A percentile compares a stretch with the other conserved stretches of the same genome.
Evolutionary conservation across 1,284 basidiomycete genomes (phyloP).

Genomic region (Ganoderma meredithae): DNA sequence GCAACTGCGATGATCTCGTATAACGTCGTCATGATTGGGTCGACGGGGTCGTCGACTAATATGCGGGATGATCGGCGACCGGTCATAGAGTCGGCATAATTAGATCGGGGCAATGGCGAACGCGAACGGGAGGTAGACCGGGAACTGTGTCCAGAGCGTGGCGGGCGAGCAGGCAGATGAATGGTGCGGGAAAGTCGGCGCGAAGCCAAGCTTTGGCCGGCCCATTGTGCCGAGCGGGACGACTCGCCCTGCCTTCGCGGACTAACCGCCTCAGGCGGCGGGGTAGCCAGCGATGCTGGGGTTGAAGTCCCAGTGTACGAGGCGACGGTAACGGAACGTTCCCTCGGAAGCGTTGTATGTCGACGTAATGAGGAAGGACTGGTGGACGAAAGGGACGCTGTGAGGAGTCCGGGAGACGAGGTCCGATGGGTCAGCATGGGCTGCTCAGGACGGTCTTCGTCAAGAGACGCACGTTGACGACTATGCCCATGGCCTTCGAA

Average conservation of each 20-base stretch:
- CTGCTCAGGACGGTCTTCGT: constrained; percentile 48
- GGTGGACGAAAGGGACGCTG: constrained; percentile 69
- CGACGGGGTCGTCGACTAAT: constrained; percentile 79
- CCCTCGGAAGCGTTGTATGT: constrained; percentile 71
- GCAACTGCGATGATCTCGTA: constrained; percentile 95
- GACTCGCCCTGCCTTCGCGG: constrained; percentile 65
- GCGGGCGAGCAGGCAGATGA: constrained; percentile 74
- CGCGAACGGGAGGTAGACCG: constrained; percentile 95
- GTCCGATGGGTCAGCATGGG: constrained; percentile 60
- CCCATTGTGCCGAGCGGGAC: constrained; percentile 62
- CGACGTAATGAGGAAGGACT: constrained; percentile 74
- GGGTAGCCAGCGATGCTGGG: constrained; percentile 56
- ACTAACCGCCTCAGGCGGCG: constrained; percentile 67
- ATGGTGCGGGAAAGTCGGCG: constrained; percentile 83
- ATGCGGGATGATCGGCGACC: constrained; percentile 78
- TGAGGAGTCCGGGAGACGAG: constrained; percentile 60
- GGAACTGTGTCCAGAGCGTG: constrained; percentile 84
- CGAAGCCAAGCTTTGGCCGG: constrained; percentile 61
- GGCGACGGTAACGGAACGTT: constrained; percentile 60
- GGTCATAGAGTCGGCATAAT: constrained; percentile 67
- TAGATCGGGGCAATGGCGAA: constrained; percentile 86
- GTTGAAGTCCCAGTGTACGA: constrained; percentile 61
- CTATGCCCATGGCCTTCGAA: constrained; percentile 67
- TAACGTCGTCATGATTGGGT: constrained; percentile 90
- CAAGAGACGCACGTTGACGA: constrained; percentile 77